These are phyloP conservation scores for Suillus paluster DNA, from an alignment of 768 basidiomycete genomes.

Conservation along the genomic window DNA sequence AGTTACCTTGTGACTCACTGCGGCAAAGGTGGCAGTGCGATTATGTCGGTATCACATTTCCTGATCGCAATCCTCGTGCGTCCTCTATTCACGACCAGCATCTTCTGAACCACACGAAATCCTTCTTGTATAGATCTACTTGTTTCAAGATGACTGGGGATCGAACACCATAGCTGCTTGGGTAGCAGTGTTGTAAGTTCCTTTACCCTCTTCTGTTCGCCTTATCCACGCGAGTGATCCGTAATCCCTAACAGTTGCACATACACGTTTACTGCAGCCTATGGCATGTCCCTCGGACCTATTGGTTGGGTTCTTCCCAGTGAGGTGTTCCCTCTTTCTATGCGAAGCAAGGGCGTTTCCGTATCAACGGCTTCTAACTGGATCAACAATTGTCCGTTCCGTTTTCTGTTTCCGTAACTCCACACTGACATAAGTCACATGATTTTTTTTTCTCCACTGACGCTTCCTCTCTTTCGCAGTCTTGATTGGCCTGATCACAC, in stretches of 20 bases:
- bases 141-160: slow-evolving; percentile 61
- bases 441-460: neutral
- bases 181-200: slow-evolving; percentile 65
- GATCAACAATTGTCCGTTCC: slow-evolving; percentile 73
- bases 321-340: slow-evolving; percentile 81
- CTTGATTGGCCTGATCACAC: slow-evolving; percentile 75
- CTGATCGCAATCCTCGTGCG: slow-evolving; percentile 66
- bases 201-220: neutral
- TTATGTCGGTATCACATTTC: slow-evolving; percentile 70
- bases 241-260: slow-evolving; percentile 49
- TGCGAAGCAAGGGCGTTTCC: slow-evolving; percentile 82
- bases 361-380: slow-evolving; percentile 87
- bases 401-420: neutral
- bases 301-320: slow-evolving; percentile 85
- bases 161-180: slow-evolving; percentile 63
- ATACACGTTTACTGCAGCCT: slow-evolving; percentile 77
- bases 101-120: neutral
- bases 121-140: slow-evolving; percentile 42
- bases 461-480: slow-evolving; percentile 44
- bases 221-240: neutral
- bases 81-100: neutral
- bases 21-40: slow-evolving; percentile 53
- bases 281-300: slow-evolving; percentile 79
- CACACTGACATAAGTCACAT: neutral
- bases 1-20: neutral